These are phyloP conservation scores for Neonectria magnoliae DNA, from an alignment of 2,329 filamentous ascomycete genomes.

Conservation along the genomic window DNA sequence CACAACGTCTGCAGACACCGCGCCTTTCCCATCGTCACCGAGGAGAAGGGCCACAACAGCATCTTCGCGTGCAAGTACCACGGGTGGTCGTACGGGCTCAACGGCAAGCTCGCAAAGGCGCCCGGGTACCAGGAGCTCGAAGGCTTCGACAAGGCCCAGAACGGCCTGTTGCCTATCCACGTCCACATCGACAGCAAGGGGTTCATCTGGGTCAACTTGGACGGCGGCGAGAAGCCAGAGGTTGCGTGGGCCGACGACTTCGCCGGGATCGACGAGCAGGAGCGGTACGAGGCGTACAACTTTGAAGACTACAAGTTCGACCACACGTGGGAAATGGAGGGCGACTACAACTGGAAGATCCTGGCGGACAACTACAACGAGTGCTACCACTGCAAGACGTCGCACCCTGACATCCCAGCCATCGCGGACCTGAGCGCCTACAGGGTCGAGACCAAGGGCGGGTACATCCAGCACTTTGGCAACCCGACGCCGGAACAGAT, in stretches of 20 bases:
- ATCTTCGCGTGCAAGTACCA: constrained; percentile 70
- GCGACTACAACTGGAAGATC: constrained; percentile 69
- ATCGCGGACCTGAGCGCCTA: constrained; percentile 68
- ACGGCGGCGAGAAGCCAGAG: constrained; percentile 56
- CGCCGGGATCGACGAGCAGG: constrained; percentile 56
- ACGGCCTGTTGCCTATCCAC: constrained; percentile 65
- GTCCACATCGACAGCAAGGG: constrained; percentile 62
- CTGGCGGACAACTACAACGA: constrained; percentile 73
- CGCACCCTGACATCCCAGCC: constrained; percentile 66
- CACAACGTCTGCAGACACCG: constrained; percentile 72
- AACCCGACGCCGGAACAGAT: constrained; percentile 59
- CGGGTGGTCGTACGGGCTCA: constrained; percentile 69
- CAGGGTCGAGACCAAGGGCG: constrained; percentile 58
- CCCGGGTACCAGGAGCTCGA: constrained; percentile 65
- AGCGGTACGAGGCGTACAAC: constrained; percentile 56
- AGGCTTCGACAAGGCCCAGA: constrained; percentile 66
- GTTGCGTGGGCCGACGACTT: constrained; percentile 64
- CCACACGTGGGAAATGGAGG: constrained; percentile 66
- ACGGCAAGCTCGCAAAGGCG: constrained; percentile 67
- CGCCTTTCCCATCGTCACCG: constrained; percentile 66
- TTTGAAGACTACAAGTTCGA: constrained; percentile 66
- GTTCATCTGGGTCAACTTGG: constrained; percentile 69
- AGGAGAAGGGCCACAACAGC: constrained; percentile 59
- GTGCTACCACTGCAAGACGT: constrained; percentile 70
- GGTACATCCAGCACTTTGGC: constrained; percentile 62